Percentiles rank a stretch among this genome's conserved stretches.
phyloP scores from a whole-genome alignment of 1,139 yeast genomes.

The Blastobotrys illinoisensis region DNA sequence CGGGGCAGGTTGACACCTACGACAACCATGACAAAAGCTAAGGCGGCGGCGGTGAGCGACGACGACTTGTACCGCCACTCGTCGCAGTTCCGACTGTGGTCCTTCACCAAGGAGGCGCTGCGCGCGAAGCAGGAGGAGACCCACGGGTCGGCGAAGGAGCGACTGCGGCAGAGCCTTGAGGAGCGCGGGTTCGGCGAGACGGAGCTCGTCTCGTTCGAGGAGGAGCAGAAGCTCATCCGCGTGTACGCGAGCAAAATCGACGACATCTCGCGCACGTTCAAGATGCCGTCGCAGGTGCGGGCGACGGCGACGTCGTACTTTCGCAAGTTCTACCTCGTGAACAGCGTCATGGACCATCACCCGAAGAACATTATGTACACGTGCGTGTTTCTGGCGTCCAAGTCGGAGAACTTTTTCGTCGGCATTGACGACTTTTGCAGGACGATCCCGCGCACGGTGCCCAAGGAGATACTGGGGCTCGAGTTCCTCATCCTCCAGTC shows the following conservation, averaged over 20 bases:
- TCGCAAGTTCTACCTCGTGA: constrained; percentile 69
- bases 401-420: constrained; percentile 84
- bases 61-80: constrained; percentile 88
- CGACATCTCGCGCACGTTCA: constrained; percentile 50
- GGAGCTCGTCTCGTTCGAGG: constrained; percentile 43
- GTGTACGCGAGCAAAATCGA: constrained; percentile 70
- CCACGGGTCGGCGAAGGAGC: constrained; percentile 49
- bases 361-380: constrained; percentile 80
- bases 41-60: constrained; percentile 32
- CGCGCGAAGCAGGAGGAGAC: constrained; percentile 41
- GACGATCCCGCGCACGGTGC: constrained; percentile 57
- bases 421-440: constrained; percentile 77
- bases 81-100: constrained; percentile 81
- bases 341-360: constrained; percentile 80
- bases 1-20: background rate
- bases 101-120: constrained; percentile 60
- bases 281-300: constrained; percentile 57
- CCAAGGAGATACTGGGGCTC: constrained; percentile 62
- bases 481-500: constrained; percentile 75
- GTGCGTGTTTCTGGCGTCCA: constrained; percentile 85
- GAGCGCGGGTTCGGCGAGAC: constrained; percentile 26
- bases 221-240: constrained; percentile 61
- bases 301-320: constrained; percentile 86
- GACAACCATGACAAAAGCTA: constrained; percentile 10
- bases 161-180: constrained; percentile 34